These are phyloP conservation scores for Suillus americanus DNA, from an alignment of 768 basidiomycete species.

Conservation along the genomic window DNA sequence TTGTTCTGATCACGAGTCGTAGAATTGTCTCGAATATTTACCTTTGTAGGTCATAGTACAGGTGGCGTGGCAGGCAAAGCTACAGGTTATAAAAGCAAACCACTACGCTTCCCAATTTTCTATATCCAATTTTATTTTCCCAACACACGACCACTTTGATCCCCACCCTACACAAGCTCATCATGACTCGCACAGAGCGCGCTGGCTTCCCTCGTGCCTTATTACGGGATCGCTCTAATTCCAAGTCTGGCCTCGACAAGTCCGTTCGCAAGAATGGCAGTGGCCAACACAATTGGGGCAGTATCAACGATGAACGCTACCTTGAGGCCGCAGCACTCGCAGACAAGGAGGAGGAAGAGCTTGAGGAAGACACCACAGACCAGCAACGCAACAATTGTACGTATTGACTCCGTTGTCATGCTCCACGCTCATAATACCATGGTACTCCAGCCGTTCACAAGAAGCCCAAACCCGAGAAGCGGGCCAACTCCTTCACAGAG, in stretches of 20 bases:
- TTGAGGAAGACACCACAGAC: slow-evolving; percentile 29
- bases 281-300: slow-evolving; percentile 87
- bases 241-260: slow-evolving; percentile 73
- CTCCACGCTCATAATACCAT: slow-evolving; percentile 1
- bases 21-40: slow-evolving; percentile 6
- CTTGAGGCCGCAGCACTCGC: slow-evolving; percentile 56
- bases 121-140: not conserved
- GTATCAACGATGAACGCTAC: slow-evolving; percentile 58
- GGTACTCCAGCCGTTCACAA: slow-evolving; percentile 20
- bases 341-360: slow-evolving; percentile 54
- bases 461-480: slow-evolving; percentile 35
- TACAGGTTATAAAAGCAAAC: slow-evolving; percentile 22
- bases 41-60: not conserved
- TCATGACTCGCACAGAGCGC: slow-evolving; percentile 82
- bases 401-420: not conserved
- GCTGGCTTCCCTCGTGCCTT: slow-evolving; percentile 70
- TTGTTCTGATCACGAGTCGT: slow-evolving; percentile 10
- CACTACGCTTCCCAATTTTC: not conserved
- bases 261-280: slow-evolving; percentile 76
- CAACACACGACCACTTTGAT: slow-evolving; percentile 1
- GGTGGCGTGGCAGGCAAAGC: slow-evolving; percentile 9
- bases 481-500: slow-evolving; percentile 47
- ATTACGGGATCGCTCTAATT: slow-evolving; percentile 74
- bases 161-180: slow-evolving; percentile 13
- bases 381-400: slow-evolving; percentile 10